Evolutionary conservation across 371 early-diverging fungal species (phyloP).

Genomic region (Syncephalis fuscata): DNA sequence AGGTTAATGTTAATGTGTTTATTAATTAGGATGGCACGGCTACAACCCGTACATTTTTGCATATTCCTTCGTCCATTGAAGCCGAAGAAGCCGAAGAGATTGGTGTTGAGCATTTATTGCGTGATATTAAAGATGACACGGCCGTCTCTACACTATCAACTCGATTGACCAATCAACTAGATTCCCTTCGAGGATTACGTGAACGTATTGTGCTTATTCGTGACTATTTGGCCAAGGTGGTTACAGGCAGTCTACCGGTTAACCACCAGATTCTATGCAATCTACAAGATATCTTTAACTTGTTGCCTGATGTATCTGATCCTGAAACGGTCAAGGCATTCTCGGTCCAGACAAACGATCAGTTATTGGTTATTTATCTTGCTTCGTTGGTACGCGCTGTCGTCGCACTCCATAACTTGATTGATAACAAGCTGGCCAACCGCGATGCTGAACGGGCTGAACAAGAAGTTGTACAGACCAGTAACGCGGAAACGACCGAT

Average conservation of each 20-base stretch:
- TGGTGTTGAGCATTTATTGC: constrained; percentile 98
- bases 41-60: constrained; percentile 88
- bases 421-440: constrained; percentile 78
- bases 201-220: constrained; percentile 70
- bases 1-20: constrained; percentile 6
- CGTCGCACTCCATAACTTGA: constrained; percentile 89
- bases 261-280: constrained; percentile 94
- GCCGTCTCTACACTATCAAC: constrained; percentile 87
- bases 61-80: constrained; percentile 89
- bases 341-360: constrained; percentile 90
- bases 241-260: constrained; percentile 66
- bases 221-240: constrained; percentile 74
- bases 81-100: constrained; percentile 99
- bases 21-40: constrained; percentile 75
- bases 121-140: constrained; percentile 90
- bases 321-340: constrained; percentile 61
- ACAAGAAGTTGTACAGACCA: too few species aligned
- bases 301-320: constrained; percentile 73
- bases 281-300: constrained; percentile 91
- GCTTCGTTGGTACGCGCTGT: constrained; percentile 78
- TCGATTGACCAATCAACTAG: constrained; percentile 71
- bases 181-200: constrained; percentile 76
- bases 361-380: constrained; percentile 80
- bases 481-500: too few species aligned
- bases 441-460: constrained; percentile 20